Percentiles rank a stretch among this genome's conserved stretches.
Evolutionary conservation across 129 eudicot genomes (phyloP).

Genomic region (Sambucus nigra): DNA sequence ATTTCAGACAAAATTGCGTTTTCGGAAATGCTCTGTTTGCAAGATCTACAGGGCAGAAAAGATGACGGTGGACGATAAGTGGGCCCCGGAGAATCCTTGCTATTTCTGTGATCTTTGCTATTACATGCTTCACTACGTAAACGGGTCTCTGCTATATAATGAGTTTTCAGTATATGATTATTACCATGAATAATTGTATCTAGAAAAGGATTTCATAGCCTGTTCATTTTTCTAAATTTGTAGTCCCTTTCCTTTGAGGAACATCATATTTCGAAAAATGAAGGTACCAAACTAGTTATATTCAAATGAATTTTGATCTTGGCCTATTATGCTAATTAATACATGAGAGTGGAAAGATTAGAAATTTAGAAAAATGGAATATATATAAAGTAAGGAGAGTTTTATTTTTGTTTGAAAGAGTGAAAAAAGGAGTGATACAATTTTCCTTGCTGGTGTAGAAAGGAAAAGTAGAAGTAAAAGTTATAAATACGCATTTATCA

Average conservation of each 20-base stretch:
- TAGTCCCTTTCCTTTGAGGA: too few species aligned
- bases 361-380: too few species aligned
- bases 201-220: neutral
- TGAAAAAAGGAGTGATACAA: too few species aligned
- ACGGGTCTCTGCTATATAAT: constrained; percentile 45
- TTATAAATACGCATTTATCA: too few species aligned
- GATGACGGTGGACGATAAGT: constrained; percentile 78
- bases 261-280: too few species aligned
- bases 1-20: constrained; percentile 39
- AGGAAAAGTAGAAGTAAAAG: too few species aligned
- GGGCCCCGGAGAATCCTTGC: constrained; percentile 78
- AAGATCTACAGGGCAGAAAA: constrained; percentile 58
- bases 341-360: too few species aligned
- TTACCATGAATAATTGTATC: constrained; percentile 39
- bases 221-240: neutral
- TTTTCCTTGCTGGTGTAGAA: too few species aligned
- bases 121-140: constrained; percentile 79
- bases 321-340: too few species aligned
- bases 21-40: constrained; percentile 62
- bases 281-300: too few species aligned
- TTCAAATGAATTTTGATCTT: neutral
- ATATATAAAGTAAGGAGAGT: too few species aligned
- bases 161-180: constrained; percentile 57
- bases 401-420: too few species aligned
- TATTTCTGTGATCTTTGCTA: constrained; percentile 73